Conservation (phyloP, 2,329 filamentous ascomycete species). For the Aspergillus uvarum region DNA sequence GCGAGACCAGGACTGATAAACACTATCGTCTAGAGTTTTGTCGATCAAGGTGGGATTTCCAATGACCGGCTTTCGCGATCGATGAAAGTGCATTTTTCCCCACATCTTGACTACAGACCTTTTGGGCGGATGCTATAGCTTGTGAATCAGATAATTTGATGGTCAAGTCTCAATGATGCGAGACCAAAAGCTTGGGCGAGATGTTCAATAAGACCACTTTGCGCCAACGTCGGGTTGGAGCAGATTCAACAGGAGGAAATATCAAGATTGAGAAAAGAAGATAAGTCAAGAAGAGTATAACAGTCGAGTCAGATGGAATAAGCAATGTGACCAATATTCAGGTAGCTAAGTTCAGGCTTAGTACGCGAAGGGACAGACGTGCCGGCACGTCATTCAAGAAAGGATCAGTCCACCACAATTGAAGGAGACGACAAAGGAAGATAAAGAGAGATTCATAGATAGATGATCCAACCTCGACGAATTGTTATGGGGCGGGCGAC, state of each 20-base stretch:
- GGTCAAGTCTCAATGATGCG: not conserved
- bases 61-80: slow-evolving; percentile 46
- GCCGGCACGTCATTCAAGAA: slow-evolving; percentile 21
- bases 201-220: not conserved
- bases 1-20: slow-evolving; percentile 41
- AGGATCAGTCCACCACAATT: not conserved
- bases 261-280: not conserved
- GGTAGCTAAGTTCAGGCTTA: not conserved
- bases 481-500: not conserved
- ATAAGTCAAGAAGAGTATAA: not conserved
- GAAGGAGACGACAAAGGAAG: slow-evolving; percentile 1
- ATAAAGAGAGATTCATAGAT: not conserved
- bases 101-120: slow-evolving; percentile 48
- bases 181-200: not conserved
- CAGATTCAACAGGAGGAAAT: not conserved
- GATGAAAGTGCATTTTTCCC: slow-evolving; percentile 51
- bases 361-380: slow-evolving; percentile 19
- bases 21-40: slow-evolving; percentile 48
- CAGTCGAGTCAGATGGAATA: slow-evolving; percentile 5
- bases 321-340: not conserved
- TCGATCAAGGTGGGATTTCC: slow-evolving; percentile 48
- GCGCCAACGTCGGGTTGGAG: not conserved
- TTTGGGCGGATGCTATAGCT: not conserved
- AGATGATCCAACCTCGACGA: not conserved
- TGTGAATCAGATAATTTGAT: not conserved